Percentiles rank a stretch among this genome's conserved stretches.
phyloP scores from a whole-genome alignment of 2,329 filamentous ascomycete species.

The Aspergillus alliaceus region DNA sequence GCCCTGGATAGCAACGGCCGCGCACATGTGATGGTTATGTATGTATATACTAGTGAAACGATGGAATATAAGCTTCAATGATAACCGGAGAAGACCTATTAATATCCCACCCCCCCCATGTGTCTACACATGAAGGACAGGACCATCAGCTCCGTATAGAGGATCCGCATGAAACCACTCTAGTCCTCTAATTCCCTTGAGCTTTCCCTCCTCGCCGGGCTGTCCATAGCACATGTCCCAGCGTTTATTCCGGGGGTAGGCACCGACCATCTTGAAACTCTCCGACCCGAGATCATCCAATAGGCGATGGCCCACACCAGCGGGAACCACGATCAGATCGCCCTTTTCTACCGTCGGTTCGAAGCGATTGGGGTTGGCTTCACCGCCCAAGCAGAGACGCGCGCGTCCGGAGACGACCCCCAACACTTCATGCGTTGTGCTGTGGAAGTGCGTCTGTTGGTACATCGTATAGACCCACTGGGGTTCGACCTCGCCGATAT shows the following conservation, averaged over 20 bases:
- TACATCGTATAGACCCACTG: conserved; percentile 73
- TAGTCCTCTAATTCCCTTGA: conserved; percentile 50
- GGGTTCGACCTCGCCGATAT: conserved; percentile 57
- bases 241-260: conserved; percentile 56
- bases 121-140: conserved; percentile 45
- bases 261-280: conserved; percentile 66
- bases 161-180: conserved; percentile 62
- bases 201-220: conserved; percentile 55
- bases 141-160: conserved; percentile 58
- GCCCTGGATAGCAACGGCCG: conserved; percentile 7
- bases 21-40: conserved; percentile 17
- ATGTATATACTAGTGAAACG: conserved; percentile 2
- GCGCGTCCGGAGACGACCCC: conserved; percentile 60
- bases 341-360: conserved; percentile 58
- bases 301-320: conserved; percentile 64
- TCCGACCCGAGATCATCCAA: conserved; percentile 53
- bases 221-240: conserved; percentile 75
- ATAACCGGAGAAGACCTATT: not conserved
- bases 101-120: not conserved
- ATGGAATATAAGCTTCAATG: not conserved
- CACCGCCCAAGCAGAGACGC: conserved; percentile 65
- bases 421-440: conserved; percentile 66
- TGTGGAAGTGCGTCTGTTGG: conserved; percentile 65
- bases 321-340: conserved; percentile 65
- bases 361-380: conserved; percentile 58